Base-by-base conservation (phyloP, 1,284 basidiomycete species). In the Rhodotorula mucilaginosa region DNA sequence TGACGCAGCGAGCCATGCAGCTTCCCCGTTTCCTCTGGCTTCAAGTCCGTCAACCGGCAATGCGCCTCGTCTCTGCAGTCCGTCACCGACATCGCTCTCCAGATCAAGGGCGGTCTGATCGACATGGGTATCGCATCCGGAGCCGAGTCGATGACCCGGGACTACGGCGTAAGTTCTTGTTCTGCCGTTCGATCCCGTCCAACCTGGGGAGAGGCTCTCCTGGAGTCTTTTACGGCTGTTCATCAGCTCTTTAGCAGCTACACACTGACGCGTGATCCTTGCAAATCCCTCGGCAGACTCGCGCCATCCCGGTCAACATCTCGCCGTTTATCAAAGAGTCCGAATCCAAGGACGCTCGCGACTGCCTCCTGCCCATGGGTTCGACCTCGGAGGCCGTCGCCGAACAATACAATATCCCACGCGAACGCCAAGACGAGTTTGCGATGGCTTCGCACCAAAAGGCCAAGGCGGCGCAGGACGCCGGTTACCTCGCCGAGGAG, bases 61-160 rank as follows among this genome's bases (percentile, higher is more conserved):
- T 82, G 81, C 72, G 79, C 81, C 5, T 80, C 79, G 39, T 79
- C 78, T 47, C 74, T 82, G 26, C 80, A 81, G 61, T 76, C 79
- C n/a, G 77, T 81, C 39, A 81, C 80, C 49, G 79, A 81, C 65
- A 79, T 82, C 59, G 81, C 81, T 34, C 76, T 78, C 39, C 76
- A 77, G 26, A 82, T 82, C 66, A 82, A 83, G 64, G 81, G 86
- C 7, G 92, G 92, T 2, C 88, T 93, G 82, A 94, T 96, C 76
- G 90, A 95, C 81, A 90, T 97, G 79, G 95, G 96, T 76, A 93
- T 98, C 39, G 75, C 71, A 5, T 75, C 74, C 1, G 75, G 75
- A 5, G 68, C 71, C 10, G 75, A 77, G 56, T 68, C 69, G 51
- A 77, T 77, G 75, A 77, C 75, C 10, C 56, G 67, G 39, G 70